Conservation (phyloP, 148 eudicot genomes). For the Cornus suecica region DNA sequence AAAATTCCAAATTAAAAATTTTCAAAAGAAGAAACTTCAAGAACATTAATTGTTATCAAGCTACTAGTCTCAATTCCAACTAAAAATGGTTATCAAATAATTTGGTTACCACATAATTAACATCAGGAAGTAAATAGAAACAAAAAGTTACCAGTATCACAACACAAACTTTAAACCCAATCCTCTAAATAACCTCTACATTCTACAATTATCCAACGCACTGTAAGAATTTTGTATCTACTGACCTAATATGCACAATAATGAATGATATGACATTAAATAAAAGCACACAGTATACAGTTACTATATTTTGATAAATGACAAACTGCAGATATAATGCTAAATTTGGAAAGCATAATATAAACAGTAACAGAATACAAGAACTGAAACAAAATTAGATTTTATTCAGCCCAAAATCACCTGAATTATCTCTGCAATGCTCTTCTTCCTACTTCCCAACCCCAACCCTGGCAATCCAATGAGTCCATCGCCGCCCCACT, state of each 20-base stretch:
- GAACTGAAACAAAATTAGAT: background rate
- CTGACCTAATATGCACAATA: conserved; percentile 9
- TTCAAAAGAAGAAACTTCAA: background rate
- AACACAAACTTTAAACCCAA: background rate
- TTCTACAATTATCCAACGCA: background rate
- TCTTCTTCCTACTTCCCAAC: conserved; percentile 66
- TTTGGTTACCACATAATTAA: background rate
- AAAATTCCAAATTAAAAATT: background rate
- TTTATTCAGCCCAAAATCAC: conserved; percentile 22
- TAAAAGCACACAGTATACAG: background rate
- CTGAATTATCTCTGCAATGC: conserved; percentile 82
- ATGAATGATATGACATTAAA: background rate
- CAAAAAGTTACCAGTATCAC: background rate
- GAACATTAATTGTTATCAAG: background rate
- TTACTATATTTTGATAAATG: conserved; percentile 11
- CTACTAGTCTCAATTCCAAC: background rate
- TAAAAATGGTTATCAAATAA: background rate
- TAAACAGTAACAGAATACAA: background rate
- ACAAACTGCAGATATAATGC: background rate
- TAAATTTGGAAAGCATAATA: background rate
- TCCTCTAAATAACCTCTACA: background rate
- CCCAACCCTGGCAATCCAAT: conserved; percentile 80
- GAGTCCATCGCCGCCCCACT: conserved; percentile 73
- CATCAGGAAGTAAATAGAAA: conserved; percentile 2
- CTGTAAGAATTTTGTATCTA: background rate